phyloP scores from a whole-genome alignment of 345 rosid genomes.

The Melaleuca quinquenervia region DNA sequence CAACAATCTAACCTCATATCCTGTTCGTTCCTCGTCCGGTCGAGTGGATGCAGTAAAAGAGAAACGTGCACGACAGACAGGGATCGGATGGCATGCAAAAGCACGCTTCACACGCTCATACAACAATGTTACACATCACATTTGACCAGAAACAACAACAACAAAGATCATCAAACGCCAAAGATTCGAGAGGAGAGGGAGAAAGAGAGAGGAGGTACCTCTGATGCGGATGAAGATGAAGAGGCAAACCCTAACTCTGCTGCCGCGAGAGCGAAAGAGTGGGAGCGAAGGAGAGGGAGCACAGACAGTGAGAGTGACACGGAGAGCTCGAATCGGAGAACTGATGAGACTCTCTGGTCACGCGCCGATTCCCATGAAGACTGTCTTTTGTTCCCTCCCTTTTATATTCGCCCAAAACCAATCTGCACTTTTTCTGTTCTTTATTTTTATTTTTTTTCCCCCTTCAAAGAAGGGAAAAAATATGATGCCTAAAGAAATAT shows the following conservation, averaged over 20 bases:
- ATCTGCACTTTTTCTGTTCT: not conserved
- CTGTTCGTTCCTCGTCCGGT: not conserved
- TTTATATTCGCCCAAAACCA: not conserved
- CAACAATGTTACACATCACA: not conserved
- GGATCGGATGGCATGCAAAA: not conserved
- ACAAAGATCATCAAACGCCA: not conserved
- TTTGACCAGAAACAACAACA: not conserved
- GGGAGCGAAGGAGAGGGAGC: not conserved
- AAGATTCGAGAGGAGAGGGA: not conserved
- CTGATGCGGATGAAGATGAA: not conserved
- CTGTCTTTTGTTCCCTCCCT: not conserved
- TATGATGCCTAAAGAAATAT: too few species aligned
- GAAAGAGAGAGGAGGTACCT: not conserved
- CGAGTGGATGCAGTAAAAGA: not conserved
- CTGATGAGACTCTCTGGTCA: not conserved
- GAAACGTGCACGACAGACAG: not conserved
- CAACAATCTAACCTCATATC: not conserved
- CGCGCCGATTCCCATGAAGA: too few species aligned
- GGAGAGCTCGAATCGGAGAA: not conserved
- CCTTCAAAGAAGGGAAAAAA: too few species aligned
- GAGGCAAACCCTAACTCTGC: not conserved
- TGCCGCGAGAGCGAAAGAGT: rapidly evolving
- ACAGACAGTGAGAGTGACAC: not conserved
- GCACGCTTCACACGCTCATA: not conserved
- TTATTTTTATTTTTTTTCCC: too few species aligned